These are phyloP conservation scores for Alloteropsis semialata DNA, from an alignment of 176 grass and related monocot genomes.

Conservation along the genomic window DNA sequence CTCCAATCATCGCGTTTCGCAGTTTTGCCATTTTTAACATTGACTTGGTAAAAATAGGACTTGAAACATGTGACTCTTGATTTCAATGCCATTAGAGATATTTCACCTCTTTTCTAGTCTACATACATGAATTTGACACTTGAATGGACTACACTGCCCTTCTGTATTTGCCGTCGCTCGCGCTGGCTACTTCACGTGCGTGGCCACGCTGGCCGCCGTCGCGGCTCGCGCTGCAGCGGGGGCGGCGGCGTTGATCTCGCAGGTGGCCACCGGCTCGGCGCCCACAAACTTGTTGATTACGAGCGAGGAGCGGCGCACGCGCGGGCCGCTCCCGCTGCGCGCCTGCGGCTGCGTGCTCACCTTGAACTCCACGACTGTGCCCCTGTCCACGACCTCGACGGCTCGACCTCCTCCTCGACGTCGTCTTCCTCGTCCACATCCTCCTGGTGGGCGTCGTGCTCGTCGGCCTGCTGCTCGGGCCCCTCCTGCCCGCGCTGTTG, in stretches of 20 bases:
- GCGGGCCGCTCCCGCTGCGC: slow-evolving; percentile 18
- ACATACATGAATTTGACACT: too few relatives aligned
- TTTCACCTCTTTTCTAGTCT: too few relatives aligned
- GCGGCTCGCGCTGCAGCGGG: too few relatives aligned
- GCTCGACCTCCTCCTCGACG: slow-evolving; percentile 44
- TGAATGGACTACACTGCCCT: too few relatives aligned
- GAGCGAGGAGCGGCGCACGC: slow-evolving; percentile 67
- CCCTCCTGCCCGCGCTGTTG: background rate
- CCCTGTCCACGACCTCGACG: slow-evolving; percentile 56
- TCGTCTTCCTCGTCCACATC: slow-evolving; percentile 49
- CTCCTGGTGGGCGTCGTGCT: slow-evolving; percentile 11
- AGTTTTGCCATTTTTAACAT: too few relatives aligned
- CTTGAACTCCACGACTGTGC: slow-evolving; percentile 68
- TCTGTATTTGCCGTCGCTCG: too few relatives aligned
- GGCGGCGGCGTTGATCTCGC: background rate
- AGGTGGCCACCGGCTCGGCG: slow-evolving; percentile 41
- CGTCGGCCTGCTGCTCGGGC: slow-evolving; percentile 18
- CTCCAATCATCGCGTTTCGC: too few relatives aligned
- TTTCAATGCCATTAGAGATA: too few relatives aligned
- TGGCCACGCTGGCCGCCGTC: too few relatives aligned
- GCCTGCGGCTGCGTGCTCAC: slow-evolving; percentile 79
- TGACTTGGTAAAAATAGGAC: too few relatives aligned
- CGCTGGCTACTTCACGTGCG: too few relatives aligned
- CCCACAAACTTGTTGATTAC: slow-evolving; percentile 98
- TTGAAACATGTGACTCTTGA: too few relatives aligned